Evolutionary conservation across 2,329 filamentous ascomycete species (phyloP).

Genomic region (Cladosporium sp.): DNA sequence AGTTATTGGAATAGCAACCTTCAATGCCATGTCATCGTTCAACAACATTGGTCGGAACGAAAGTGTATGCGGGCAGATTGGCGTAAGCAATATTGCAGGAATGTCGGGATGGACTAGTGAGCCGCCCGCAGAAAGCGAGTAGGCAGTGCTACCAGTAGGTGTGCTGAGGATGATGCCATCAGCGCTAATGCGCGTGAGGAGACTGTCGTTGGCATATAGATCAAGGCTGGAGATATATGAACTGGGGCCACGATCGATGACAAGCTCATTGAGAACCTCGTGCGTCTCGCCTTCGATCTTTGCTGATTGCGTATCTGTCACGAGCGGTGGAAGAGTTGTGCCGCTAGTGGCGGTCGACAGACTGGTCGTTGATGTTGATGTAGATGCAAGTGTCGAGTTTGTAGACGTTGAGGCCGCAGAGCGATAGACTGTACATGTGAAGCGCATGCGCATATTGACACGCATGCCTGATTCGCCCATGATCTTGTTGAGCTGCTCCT

Average conservation of each 20-base stretch:
- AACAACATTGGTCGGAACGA: conserved; percentile 98
- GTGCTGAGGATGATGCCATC: conserved; percentile 98
- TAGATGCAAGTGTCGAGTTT: conserved; percentile 33
- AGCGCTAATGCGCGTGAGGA: conserved; percentile 92
- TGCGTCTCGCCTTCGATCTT: conserved; percentile 90
- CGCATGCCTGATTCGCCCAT: conserved; percentile 97
- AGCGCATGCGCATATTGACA: conserved; percentile 96
- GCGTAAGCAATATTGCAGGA: conserved; percentile 91
- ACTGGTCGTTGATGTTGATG: conserved; percentile 31
- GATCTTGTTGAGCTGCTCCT: conserved; percentile 78
- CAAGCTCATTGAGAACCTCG: conserved; percentile 96
- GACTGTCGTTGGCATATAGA: conserved; percentile 90
- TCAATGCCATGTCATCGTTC: conserved; percentile 88
- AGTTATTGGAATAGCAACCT: conserved; percentile 79
- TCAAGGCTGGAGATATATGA: conserved; percentile 97
- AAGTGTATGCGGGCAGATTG: conserved; percentile 94
- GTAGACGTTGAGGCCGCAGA: conserved; percentile 42
- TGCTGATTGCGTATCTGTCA: conserved; percentile 48
- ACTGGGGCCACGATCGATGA: conserved; percentile 94
- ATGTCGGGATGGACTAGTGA: conserved; percentile 96
- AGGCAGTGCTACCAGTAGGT: conserved; percentile 85
- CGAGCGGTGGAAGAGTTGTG: background rate
- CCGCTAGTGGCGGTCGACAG: conserved; percentile 32
- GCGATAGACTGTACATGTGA: conserved; percentile 95
- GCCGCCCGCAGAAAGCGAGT: conserved; percentile 92